A percentile compares a stretch with the other conserved stretches of the same genome.
These are phyloP conservation scores for Chlamydomonas sp. DNA, from an alignment of 139 green algal species.

Conservation along the genomic window DNA sequence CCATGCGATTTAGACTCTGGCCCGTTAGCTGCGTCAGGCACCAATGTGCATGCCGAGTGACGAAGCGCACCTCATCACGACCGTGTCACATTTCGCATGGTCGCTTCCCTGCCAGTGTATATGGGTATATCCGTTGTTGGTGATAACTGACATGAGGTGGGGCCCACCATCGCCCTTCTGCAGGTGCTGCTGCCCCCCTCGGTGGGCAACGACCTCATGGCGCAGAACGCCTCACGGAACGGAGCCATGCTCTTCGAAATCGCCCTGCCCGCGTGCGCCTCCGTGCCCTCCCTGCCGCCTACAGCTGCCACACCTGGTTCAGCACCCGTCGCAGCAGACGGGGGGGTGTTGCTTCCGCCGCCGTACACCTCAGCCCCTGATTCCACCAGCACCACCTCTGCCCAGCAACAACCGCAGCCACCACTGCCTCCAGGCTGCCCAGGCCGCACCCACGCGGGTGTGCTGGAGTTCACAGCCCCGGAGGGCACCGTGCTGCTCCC, in stretches of 20 bases:
- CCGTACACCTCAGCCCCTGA: neutral
- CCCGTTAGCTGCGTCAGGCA: neutral
- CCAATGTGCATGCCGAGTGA: neutral
- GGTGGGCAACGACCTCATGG: slow-evolving; percentile 66
- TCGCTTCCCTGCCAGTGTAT: neutral
- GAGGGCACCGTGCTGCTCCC: slow-evolving; percentile 78
- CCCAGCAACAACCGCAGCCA: neutral
- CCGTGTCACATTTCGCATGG: neutral
- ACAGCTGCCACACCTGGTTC: neutral
- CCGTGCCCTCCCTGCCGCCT: neutral
- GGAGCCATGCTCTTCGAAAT: slow-evolving; percentile 84
- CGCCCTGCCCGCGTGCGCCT: neutral
- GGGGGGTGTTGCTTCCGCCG: too few species aligned
- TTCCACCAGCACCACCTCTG: slow-evolving; percentile 6
- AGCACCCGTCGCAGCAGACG: neutral
- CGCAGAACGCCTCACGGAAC: slow-evolving; percentile 77
- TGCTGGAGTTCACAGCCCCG: slow-evolving; percentile 85
- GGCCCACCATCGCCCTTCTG: neutral
- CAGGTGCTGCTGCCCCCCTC: slow-evolving; percentile 82
- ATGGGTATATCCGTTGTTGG: neutral
- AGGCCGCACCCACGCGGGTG: slow-evolving; percentile 61
- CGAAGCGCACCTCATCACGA: neutral
- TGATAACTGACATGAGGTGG: neutral
- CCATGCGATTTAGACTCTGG: neutral
- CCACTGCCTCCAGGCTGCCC: neutral